Evolutionary conservation across 129 eudicot genomes (phyloP).

Genomic region (Heracleum sosnowskyi): DNA sequence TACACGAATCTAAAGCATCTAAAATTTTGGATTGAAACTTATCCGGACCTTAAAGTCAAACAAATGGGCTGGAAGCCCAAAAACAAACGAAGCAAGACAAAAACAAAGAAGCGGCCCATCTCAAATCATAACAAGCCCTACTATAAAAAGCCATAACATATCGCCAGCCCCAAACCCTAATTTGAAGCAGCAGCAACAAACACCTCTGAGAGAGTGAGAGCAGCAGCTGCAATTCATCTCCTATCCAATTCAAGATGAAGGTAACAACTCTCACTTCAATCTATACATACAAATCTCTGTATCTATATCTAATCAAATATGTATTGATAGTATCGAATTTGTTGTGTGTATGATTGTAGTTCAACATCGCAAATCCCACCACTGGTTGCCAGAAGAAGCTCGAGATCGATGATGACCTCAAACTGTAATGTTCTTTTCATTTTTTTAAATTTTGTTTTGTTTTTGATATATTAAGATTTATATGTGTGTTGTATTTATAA

Average conservation of each 20-base stretch:
- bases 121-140: neutral
- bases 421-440: slow-evolving; percentile 39
- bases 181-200: neutral
- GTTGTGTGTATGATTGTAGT: slow-evolving; percentile 25
- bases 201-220: neutral
- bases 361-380: slow-evolving; percentile 82
- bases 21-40: no score
- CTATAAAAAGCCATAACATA: neutral
- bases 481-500: neutral
- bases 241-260: slow-evolving; percentile 21
- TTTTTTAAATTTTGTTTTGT: neutral
- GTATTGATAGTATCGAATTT: neutral
- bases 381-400: slow-evolving; percentile 99
- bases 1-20: no score
- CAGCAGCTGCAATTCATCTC: slow-evolving; percentile 9
- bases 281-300: neutral
- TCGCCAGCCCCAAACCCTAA: neutral
- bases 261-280: neutral
- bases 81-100: no score
- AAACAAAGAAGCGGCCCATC: neutral
- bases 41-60: neutral
- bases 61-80: neutral
- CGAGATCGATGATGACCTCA: slow-evolving; percentile 85
- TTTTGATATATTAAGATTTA: neutral
- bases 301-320: neutral